phyloP scores from a whole-genome alignment of 345 rosid species.

The Brassica cretica region DNA sequence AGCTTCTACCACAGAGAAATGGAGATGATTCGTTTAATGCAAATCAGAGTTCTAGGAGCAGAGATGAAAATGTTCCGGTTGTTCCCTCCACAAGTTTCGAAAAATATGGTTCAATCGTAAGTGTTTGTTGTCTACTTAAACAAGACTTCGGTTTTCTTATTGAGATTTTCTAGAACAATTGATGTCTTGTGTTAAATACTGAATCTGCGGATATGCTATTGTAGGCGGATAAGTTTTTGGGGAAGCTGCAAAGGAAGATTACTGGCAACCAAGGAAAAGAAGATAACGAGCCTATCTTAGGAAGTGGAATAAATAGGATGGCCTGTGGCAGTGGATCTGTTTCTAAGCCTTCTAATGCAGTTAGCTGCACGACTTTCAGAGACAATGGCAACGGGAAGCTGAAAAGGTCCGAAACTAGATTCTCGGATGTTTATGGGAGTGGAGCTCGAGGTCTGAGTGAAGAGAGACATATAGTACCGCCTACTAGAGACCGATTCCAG shows the following conservation, averaged over 20 bases:
- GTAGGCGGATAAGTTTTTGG: slow-evolving; percentile 69
- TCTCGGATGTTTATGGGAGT: slow-evolving; percentile 29
- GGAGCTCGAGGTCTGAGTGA: slow-evolving; percentile 31
- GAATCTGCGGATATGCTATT: slow-evolving; percentile 20
- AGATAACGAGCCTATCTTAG: slow-evolving; percentile 17
- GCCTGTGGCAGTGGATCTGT: slow-evolving; percentile 27
- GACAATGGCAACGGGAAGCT: slow-evolving; percentile 28
- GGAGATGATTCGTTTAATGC: slow-evolving; percentile 41
- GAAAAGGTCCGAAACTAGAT: slow-evolving; percentile 23
- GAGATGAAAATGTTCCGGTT: slow-evolving; percentile 41
- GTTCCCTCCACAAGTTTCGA: slow-evolving; percentile 42
- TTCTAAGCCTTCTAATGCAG: slow-evolving; percentile 37
- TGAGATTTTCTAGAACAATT: not conserved
- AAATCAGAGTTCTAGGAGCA: slow-evolving; percentile 34
- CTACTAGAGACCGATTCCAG: slow-evolving; percentile 40
- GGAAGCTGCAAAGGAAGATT: slow-evolving; percentile 57
- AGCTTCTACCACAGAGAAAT: slow-evolving; percentile 45
- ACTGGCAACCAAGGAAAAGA: slow-evolving; percentile 35
- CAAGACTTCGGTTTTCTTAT: not conserved
- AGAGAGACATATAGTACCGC: slow-evolving; percentile 35
- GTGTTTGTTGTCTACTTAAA: slow-evolving; percentile 25
- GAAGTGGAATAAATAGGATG: not conserved
- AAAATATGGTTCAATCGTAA: slow-evolving; percentile 56
- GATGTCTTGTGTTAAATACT: not conserved
- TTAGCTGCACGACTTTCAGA: slow-evolving; percentile 24